A percentile compares a stretch with the other conserved stretches of the same genome.
phyloP scores from a whole-genome alignment of 257 asterid genomes.

The Solanum chaucha region DNA sequence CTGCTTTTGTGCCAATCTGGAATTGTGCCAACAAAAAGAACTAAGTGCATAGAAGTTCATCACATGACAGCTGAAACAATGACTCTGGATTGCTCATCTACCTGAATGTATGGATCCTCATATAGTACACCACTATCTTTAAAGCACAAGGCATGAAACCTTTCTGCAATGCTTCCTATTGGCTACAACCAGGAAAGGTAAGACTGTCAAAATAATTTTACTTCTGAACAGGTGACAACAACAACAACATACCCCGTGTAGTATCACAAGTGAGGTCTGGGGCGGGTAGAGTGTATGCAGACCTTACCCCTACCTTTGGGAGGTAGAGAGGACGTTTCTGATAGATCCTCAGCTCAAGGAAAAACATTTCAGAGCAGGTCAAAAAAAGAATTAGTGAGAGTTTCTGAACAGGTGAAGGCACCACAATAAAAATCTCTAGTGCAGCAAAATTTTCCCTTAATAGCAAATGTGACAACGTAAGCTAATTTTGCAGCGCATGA shows the following conservation, averaged over 20 bases:
- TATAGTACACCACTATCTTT: conserved; percentile 93
- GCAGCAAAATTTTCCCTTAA: background rate
- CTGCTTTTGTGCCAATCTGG: conserved; percentile 94
- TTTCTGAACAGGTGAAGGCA: background rate
- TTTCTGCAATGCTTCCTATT: conserved; percentile 73
- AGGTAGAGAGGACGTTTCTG: background rate
- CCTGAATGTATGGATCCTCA: conserved; percentile 94
- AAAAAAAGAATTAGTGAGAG: background rate
- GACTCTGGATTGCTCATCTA: conserved; percentile 9
- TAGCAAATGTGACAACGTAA: background rate
- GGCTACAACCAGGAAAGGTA: conserved; percentile 48
- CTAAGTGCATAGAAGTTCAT: background rate
- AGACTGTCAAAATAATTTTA: conserved; percentile 9
- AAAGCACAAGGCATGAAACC: conserved; percentile 67
- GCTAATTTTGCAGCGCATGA: background rate
- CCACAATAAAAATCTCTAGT: background rate
- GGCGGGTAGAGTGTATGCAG: background rate
- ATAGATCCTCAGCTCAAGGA: background rate
- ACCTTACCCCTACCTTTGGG: background rate
- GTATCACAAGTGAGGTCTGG: background rate
- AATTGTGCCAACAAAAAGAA: conserved; percentile 4
- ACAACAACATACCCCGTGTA: background rate
- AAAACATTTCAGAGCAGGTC: background rate
- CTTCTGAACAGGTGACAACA: background rate
- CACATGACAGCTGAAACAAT: background rate